Evolutionary conservation across 2,329 filamentous ascomycete genomes (phyloP).

Genomic region (Aspergillus aculeatinus): DNA sequence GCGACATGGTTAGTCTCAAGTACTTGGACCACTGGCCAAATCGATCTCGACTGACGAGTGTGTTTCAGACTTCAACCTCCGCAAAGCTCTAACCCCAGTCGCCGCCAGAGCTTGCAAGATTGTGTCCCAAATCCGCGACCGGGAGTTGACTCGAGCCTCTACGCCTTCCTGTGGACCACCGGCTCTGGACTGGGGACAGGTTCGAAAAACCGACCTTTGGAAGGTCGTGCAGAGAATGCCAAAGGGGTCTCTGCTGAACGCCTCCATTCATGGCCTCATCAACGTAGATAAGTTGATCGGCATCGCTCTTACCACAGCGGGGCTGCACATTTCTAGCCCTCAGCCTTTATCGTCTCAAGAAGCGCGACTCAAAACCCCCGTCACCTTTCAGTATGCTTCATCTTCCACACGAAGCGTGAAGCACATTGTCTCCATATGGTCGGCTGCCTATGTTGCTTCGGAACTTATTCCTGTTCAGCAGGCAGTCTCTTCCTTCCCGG

Average conservation of each 20-base stretch:
- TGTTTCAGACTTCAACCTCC: slow-evolving; percentile 30
- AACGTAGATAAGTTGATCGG: slow-evolving; percentile 78
- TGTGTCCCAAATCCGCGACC: slow-evolving; percentile 72
- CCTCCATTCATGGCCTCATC: slow-evolving; percentile 88
- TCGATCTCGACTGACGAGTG: slow-evolving; percentile 8
- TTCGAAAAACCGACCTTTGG: slow-evolving; percentile 84
- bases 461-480: slow-evolving; percentile 58
- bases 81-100: slow-evolving; percentile 67
- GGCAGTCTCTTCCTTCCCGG: slow-evolving; percentile 73
- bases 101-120: slow-evolving; percentile 76
- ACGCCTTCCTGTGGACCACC: slow-evolving; percentile 65
- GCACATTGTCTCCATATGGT: slow-evolving; percentile 62
- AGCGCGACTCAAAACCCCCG: slow-evolving; percentile 54
- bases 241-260: slow-evolving; percentile 71
- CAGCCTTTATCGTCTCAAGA: slow-evolving; percentile 55
- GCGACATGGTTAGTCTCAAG: slow-evolving; percentile 64
- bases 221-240: slow-evolving; percentile 81
- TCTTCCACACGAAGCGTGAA: slow-evolving; percentile 45
- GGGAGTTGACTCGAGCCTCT: slow-evolving; percentile 77
- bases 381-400: slow-evolving; percentile 64
- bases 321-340: slow-evolving; percentile 68
- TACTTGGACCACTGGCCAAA: no score
- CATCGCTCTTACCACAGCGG: slow-evolving; percentile 66
- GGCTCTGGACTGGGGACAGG: slow-evolving; percentile 84
- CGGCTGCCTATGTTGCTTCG: slow-evolving; percentile 58